A percentile compares a stretch with the other conserved stretches of the same genome.
Conservation (phyloP, 306 rosid species). For the Boehmeria nivea region DNA sequence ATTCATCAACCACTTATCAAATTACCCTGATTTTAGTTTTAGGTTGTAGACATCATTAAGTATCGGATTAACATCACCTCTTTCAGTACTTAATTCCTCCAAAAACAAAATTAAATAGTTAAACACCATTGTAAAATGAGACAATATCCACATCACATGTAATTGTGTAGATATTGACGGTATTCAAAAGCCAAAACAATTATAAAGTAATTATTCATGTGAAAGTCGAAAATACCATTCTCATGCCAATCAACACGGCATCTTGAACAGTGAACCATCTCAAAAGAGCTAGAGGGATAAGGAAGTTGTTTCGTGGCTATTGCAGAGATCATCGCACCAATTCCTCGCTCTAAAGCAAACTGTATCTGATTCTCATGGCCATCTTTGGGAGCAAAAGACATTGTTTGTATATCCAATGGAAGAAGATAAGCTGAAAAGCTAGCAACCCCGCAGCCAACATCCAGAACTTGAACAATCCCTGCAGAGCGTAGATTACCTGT, state of each 20-base stretch:
- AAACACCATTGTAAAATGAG: too few species aligned
- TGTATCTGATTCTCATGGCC: conserved; percentile 95
- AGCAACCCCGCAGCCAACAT: conserved; percentile 97
- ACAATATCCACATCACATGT: neutral
- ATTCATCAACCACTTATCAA: too few species aligned
- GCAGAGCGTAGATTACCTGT: conserved; percentile 71
- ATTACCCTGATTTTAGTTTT: too few species aligned
- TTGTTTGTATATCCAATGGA: conserved; percentile 67
- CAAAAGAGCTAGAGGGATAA: conserved; percentile 73
- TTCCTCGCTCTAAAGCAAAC: conserved; percentile 89
- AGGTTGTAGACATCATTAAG: neutral
- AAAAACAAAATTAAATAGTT: too few species aligned
- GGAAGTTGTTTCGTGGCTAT: conserved; percentile 86
- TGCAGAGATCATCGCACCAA: conserved; percentile 85
- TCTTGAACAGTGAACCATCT: conserved; percentile 93
- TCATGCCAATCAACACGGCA: conserved; percentile 90
- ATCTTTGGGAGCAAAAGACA: conserved; percentile 99
- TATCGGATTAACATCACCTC: neutral
- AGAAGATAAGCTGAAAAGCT: conserved; percentile 95
- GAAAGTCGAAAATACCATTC: conserved; percentile 43
- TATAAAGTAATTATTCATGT: neutral
- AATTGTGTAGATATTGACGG: neutral
- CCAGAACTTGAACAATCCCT: conserved; percentile 72
- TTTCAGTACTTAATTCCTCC: too few species aligned
- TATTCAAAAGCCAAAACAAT: neutral